A percentile compares a stretch with the other conserved stretches of the same genome.
phyloP scores from a whole-genome alignment of 2,329 filamentous ascomycete species.

The Bretziella fagacearum region DNA sequence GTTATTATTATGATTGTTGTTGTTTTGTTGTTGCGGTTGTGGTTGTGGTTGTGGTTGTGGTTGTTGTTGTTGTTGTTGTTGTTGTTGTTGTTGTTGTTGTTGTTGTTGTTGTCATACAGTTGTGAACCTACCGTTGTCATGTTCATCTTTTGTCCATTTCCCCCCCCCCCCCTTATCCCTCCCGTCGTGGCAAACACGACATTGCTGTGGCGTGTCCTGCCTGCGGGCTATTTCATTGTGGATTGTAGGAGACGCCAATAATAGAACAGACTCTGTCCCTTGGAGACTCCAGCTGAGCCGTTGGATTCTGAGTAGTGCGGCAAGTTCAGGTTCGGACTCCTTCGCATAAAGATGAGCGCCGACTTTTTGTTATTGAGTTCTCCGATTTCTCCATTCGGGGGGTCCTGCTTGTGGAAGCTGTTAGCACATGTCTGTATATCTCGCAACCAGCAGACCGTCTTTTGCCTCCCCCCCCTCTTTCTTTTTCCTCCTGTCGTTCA shows the following conservation, averaged over 20 bases:
- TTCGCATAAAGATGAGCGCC: no score
- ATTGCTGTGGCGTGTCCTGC: neutral
- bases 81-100: neutral
- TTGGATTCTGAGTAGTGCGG: no score
- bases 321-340: no score
- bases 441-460: neutral
- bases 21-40: neutral
- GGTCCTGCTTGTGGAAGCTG: no score
- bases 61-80: neutral
- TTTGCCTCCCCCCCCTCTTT: neutral
- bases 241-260: neutral
- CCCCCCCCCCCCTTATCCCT: neutral
- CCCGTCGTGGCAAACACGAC: neutral
- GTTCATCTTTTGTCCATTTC: neutral
- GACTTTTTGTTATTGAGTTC: no score
- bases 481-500: neutral
- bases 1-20: no score
- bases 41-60: neutral
- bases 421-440: neutral
- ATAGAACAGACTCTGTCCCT: neutral
- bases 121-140: no score
- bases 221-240: neutral
- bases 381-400: no score
- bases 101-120: neutral
- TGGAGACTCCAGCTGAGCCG: no score